Evolutionary conservation across 1,139 yeast species (phyloP).

Genomic region (Protomyces gravidus): DNA sequence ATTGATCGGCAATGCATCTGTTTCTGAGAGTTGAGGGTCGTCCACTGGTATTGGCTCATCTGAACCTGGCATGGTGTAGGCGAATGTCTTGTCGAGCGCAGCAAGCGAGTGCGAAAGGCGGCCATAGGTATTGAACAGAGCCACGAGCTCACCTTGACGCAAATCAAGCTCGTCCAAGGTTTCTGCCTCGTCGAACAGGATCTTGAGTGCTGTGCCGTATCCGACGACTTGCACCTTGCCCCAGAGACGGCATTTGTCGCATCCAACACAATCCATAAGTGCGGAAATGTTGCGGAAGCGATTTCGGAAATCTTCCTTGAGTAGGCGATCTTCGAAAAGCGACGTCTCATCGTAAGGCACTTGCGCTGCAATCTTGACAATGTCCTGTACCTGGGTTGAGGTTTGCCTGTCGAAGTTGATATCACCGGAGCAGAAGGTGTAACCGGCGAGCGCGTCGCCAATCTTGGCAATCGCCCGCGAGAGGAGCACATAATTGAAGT

Average conservation of each 20-base stretch:
- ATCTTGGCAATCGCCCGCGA: conserved; percentile 73
- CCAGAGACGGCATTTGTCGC: conserved; percentile 97
- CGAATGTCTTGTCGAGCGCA: conserved; percentile 63
- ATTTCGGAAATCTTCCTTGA: conserved; percentile 75
- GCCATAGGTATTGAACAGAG: conserved; percentile 85
- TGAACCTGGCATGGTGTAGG: conserved; percentile 36
- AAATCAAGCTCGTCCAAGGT: conserved; percentile 39
- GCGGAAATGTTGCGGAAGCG: conserved; percentile 86
- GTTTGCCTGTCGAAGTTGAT: conserved; percentile 33
- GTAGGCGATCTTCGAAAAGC: conserved; percentile 49
- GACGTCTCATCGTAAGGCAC: conserved; percentile 53
- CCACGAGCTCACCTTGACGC: conserved; percentile 81
- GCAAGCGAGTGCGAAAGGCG: conserved; percentile 79
- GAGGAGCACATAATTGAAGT: conserved; percentile 86
- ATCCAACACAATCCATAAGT: conserved; percentile 96
- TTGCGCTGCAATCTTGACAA: conserved; percentile 41
- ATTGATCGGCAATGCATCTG: conserved; percentile 4
- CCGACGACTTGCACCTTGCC: conserved; percentile 96
- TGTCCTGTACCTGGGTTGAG: conserved; percentile 5
- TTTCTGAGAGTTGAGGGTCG: conserved; percentile 6
- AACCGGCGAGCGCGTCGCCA: conserved; percentile 48
- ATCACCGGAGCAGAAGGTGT: conserved; percentile 50
- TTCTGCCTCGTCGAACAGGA: conserved; percentile 60
- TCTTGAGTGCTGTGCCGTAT: conserved; percentile 90
- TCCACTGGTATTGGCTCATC: conserved; percentile 9